A percentile compares a stretch with the other conserved stretches of the same genome.
These are phyloP conservation scores for Coemansia sp. DNA, from an alignment of 192 early-diverging fungal species.

Conservation along the genomic window DNA sequence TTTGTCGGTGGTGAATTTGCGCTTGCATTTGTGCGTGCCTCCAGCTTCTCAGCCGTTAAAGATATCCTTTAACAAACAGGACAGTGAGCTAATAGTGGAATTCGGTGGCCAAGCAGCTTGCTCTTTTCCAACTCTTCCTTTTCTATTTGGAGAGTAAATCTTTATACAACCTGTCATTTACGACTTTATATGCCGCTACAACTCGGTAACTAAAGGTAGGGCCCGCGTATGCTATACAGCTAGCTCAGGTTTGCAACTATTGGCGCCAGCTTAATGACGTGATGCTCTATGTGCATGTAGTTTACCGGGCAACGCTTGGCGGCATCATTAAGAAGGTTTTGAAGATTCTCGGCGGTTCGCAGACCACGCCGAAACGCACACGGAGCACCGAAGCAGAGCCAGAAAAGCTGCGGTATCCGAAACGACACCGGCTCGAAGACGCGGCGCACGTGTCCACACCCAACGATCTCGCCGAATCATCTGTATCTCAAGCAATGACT, in stretches of 20 bases:
- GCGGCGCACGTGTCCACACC: constrained; percentile 10
- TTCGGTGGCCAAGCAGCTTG: not conserved
- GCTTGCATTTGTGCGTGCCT: not conserved
- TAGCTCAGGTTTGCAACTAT: not conserved
- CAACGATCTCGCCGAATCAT: constrained; percentile 10
- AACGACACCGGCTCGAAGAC: constrained; percentile 30
- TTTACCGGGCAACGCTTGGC: not conserved
- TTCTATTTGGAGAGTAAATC: not conserved
- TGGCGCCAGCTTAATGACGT: not conserved
- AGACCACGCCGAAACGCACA: constrained; percentile 45
- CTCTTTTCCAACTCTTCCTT: not conserved
- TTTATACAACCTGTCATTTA: not conserved
- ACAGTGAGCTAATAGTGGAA: not conserved
- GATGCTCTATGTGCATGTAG: not conserved
- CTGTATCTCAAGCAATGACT: constrained; percentile 29
- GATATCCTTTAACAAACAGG: not conserved
- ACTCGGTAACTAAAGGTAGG: not conserved
- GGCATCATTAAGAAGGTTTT: constrained; percentile 1
- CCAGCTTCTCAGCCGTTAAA: not conserved
- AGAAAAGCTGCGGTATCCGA: constrained; percentile 28
- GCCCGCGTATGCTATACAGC: not conserved
- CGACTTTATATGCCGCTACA: not conserved
- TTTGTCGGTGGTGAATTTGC: not conserved
- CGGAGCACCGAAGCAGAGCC: constrained; percentile 29
- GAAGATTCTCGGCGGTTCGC: constrained; percentile 52